Conservation (phyloP, 352 stramenopile species). For the Pythium scleroteichum region DNA sequence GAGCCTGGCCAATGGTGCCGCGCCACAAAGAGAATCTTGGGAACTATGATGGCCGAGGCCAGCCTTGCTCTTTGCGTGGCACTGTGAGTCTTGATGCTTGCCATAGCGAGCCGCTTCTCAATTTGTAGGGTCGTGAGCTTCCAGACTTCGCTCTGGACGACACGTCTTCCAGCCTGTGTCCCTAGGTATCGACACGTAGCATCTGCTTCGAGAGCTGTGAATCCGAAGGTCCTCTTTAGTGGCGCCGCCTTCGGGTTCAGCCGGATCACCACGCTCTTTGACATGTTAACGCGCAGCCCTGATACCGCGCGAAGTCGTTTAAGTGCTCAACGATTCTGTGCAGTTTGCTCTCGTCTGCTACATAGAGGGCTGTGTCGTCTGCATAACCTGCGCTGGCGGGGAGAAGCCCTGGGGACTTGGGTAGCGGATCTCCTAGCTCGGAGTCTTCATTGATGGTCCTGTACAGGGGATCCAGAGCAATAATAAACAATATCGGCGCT, state of each 20-base stretch:
- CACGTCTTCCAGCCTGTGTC: no score
- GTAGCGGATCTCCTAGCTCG: no score
- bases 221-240: no score
- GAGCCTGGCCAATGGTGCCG: constrained; percentile 1
- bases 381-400: neutral
- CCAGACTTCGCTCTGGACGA: neutral
- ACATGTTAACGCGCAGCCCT: neutral
- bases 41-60: constrained; percentile 5
- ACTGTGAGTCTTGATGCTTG: neutral
- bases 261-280: neutral
- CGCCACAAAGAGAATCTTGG: constrained; percentile 18
- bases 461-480: constrained; percentile 2
- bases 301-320: neutral
- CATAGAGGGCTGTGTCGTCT: constrained; percentile 1
- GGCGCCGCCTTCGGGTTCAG: neutral
- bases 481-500: constrained; percentile 11
- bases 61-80: neutral
- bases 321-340: neutral
- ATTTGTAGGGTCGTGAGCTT: neutral
- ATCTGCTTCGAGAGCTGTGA: neutral
- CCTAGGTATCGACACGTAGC: no score
- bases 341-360: neutral
- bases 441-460: no score
- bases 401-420: neutral
- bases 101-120: neutral